A percentile compares a stretch with the other conserved stretches of the same genome.
Evolutionary conservation across 345 rosid species (phyloP).

Genomic region (Citrus mangshanensis): DNA sequence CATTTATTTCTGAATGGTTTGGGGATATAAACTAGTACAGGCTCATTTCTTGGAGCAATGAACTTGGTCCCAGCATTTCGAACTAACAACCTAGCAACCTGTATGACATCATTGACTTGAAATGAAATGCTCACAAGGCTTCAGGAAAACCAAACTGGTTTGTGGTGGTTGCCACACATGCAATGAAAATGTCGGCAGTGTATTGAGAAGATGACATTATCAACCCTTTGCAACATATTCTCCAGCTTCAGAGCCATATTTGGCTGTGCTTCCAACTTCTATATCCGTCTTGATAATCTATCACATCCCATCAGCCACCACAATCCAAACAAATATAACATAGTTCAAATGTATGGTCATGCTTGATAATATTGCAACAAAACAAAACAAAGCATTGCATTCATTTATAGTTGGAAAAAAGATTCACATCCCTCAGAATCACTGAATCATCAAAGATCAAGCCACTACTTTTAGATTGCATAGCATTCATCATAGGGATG

Average conservation of each 20-base stretch:
- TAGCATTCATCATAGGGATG: not conserved
- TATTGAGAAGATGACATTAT: not conserved
- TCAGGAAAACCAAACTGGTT: not conserved
- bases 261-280: not conserved
- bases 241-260: not conserved
- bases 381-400: not conserved
- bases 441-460: slow-evolving; percentile 13
- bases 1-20: not conserved
- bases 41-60: not conserved
- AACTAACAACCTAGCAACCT: not conserved
- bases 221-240: not conserved
- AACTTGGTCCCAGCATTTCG: not conserved
- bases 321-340: not conserved
- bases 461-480: slow-evolving; percentile 11
- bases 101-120: not conserved
- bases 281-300: not conserved
- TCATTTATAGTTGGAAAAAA: not conserved
- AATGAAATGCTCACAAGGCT: not conserved
- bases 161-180: not conserved
- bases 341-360: not conserved
- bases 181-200: not conserved
- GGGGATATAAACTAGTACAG: not conserved
- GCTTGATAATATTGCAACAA: not conserved
- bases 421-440: slow-evolving; percentile 8
- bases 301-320: not conserved